These are phyloP conservation scores for Solanum chmielewskii DNA, from an alignment of 257 asterid genomes.

Conservation along the genomic window DNA sequence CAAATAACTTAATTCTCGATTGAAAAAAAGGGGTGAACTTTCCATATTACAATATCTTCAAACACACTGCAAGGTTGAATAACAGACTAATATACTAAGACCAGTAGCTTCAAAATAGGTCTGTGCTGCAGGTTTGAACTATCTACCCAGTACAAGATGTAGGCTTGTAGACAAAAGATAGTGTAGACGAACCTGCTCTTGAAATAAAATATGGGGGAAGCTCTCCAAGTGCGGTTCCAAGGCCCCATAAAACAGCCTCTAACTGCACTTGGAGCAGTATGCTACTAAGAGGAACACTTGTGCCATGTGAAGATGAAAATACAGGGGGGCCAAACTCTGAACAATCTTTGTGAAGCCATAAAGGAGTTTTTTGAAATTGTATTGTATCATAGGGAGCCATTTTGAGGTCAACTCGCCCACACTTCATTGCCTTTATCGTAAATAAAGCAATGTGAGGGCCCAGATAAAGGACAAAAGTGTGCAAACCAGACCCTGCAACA, in stretches of 20 bases:
- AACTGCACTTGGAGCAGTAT: constrained; percentile 85
- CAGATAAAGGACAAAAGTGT: constrained; percentile 86
- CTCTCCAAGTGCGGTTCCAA: constrained; percentile 93
- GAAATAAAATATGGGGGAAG: constrained; percentile 96
- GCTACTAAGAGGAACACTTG: constrained; percentile 64
- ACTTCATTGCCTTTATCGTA: constrained; percentile 73
- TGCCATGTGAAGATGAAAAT: constrained; percentile 44
- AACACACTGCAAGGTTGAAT: neutral
- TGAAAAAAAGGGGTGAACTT: neutral
- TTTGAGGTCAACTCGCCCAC: constrained; percentile 89
- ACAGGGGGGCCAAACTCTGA: constrained; percentile 64
- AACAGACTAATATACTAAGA: neutral
- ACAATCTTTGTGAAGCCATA: constrained; percentile 89
- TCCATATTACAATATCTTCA: neutral
- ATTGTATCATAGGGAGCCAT: constrained; percentile 89
- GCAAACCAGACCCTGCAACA: constrained; percentile 78
- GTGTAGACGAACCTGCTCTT: constrained; percentile 59
- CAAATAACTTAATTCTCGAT: neutral
- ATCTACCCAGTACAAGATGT: neutral
- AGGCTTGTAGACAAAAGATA: neutral
- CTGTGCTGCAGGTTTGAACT: neutral
- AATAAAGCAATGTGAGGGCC: constrained; percentile 93
- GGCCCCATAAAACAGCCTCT: constrained; percentile 83
- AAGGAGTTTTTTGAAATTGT: constrained; percentile 51
- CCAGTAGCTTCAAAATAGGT: neutral